Base-by-base conservation (phyloP, 371 early-diverging fungal species). In the Zopfochytrium polystomum region DNA sequence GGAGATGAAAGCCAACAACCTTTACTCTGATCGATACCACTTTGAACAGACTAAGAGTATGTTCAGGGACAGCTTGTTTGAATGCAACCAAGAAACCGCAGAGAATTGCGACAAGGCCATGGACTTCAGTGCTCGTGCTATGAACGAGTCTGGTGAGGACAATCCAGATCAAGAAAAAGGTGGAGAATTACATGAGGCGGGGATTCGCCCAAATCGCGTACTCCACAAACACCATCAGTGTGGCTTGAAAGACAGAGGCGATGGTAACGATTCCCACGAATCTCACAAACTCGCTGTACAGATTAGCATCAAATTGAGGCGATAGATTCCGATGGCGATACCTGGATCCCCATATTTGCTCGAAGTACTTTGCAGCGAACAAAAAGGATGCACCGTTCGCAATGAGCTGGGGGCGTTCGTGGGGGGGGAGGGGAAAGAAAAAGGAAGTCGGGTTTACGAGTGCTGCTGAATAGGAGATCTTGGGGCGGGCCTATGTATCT, bases 41-140 rank as follows among this genome's bases (percentile, higher is more conserved):
- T n/a, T 84, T 63, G 20, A 86, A 29, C 9, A 67, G 22, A 23
- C 29, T 63, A n/a, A 77, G 25, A 25, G 55, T 15, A 43, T 77
- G 75, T 55, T 77, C 78, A 0, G 78, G 78, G 2, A 77, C 71
- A 2, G 64, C 57, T 65, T 89, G 86, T 55, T 88, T 90, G 75
- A 89, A 90, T 7, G 87, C 87, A 3, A 90, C 87, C 25, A 89
- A 62, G 52, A 88, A 87, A 35, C 82, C 88, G 38, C 80, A 73
- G 30, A 87, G 67, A 0, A 89, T 73, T 27, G 79, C 86, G 35
- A 79, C 74, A 71, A 89, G 72, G n/a, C 92, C 92, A 65, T 83
- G 79, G 44, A 84, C 82, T 51, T 61, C 55, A n/a, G 55, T 58
- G 35, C 23, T 58, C 52, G 66, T 68, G 22, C 72, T 68, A 42